These are phyloP conservation scores for Clavulina sp. DNA, from an alignment of 768 basidiomycete genomes.

Conservation along the genomic window DNA sequence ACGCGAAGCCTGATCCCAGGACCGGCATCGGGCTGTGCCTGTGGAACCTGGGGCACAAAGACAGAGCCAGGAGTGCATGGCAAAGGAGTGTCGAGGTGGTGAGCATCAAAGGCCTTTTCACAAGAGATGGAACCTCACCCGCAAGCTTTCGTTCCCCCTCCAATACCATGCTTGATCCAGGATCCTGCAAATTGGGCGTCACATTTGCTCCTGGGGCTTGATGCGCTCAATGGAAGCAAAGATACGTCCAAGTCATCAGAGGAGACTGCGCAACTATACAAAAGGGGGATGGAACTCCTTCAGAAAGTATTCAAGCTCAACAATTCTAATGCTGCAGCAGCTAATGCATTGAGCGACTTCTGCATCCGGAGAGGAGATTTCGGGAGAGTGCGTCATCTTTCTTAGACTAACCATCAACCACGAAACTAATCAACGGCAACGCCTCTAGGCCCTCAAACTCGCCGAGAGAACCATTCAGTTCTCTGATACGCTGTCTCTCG, in stretches of 20 bases:
- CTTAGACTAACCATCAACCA: background rate
- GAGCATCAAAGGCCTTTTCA: constrained; percentile 15
- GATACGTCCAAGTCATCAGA: constrained; percentile 42
- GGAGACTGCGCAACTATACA: constrained; percentile 28
- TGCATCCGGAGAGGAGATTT: constrained; percentile 55
- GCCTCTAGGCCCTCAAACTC: constrained; percentile 76
- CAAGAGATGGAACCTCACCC: too few relatives aligned
- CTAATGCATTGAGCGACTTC: constrained; percentile 66
- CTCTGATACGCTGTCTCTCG: constrained; percentile 68
- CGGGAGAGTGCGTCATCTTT: constrained; percentile 30
- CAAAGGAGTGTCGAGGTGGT: constrained; percentile 74
- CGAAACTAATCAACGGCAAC: background rate
- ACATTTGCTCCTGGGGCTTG: constrained; percentile 67
- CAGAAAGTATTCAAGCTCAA: constrained; percentile 48
- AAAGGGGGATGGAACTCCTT: background rate
- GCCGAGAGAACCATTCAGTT: constrained; percentile 91
- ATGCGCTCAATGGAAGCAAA: constrained; percentile 75
- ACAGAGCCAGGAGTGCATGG: constrained; percentile 79
- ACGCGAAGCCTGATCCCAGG: constrained; percentile 78
- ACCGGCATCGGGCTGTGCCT: constrained; percentile 91
- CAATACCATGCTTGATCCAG: constrained; percentile 23
- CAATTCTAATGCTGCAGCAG: constrained; percentile 62
- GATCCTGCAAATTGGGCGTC: constrained; percentile 67
- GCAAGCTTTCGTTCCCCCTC: background rate
- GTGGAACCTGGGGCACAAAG: constrained; percentile 74